A percentile compares a stretch with the other conserved stretches of the same genome.
Evolutionary conservation across 129 eudicot genomes (phyloP).

Genomic region (Rutidosis leptorrhynchoides): DNA sequence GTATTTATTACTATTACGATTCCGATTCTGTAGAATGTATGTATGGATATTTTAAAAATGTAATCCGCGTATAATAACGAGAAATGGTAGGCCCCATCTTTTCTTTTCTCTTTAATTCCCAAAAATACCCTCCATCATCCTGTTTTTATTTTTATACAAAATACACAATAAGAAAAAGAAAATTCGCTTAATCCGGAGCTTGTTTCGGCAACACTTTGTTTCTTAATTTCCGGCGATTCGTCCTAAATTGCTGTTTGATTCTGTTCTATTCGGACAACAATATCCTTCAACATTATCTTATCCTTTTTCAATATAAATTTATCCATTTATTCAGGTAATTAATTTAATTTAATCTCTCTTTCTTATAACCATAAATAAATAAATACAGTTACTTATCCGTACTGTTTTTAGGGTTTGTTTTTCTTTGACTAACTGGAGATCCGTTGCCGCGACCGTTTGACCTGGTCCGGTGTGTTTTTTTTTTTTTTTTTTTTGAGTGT

Average conservation of each 20-base stretch:
- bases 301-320: not conserved
- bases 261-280: slow-evolving; percentile 28
- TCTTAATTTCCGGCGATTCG: slow-evolving; percentile 17
- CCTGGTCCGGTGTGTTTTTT: slow-evolving; percentile 17
- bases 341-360: not conserved
- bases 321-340: slow-evolving; percentile 19
- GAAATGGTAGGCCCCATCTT: slow-evolving; percentile 3
- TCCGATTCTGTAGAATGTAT: too few relatives aligned
- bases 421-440: slow-evolving; percentile 16
- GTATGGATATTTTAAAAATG: not conserved
- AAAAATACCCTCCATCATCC: slow-evolving; percentile 17
- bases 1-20: too few relatives aligned
- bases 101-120: not conserved
- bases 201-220: slow-evolving; percentile 20
- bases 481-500: not conserved
- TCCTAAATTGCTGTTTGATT: slow-evolving; percentile 23
- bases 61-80: slow-evolving; percentile 22
- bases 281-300: slow-evolving; percentile 27
- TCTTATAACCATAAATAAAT: too few relatives aligned
- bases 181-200: slow-evolving; percentile 15
- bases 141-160: not conserved
- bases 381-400: slow-evolving; percentile 8
- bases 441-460: slow-evolving; percentile 38
- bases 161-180: too few relatives aligned
- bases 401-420: slow-evolving; percentile 30